Conservation (phyloP, 2,329 filamentous ascomycete species). For the Fusarium sp. region DNA sequence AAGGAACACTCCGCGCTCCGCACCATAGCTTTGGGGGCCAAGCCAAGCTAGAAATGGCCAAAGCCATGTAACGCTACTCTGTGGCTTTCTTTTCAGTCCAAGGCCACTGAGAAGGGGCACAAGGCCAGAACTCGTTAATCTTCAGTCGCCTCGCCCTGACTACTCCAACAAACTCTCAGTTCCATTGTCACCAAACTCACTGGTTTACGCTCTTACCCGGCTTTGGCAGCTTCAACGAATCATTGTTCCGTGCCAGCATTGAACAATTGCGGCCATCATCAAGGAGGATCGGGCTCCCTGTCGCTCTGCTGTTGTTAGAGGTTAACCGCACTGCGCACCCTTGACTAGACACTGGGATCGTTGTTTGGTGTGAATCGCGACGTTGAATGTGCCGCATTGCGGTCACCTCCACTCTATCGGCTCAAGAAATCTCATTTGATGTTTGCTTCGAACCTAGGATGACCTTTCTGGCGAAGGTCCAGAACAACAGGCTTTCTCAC, state of each 20-base stretch:
- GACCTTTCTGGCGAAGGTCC: background rate
- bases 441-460: background rate
- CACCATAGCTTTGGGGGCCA: conserved; percentile 21
- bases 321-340: background rate
- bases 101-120: conserved; percentile 7
- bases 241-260: background rate
- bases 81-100: conserved; percentile 19
- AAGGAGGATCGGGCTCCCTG: background rate
- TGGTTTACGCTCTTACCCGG: background rate
- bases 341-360: background rate
- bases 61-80: conserved; percentile 19
- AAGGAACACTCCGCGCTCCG: conserved; percentile 10
- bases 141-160: conserved; percentile 6
- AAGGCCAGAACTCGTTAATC: conserved; percentile 10
- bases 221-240: background rate
- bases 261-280: background rate
- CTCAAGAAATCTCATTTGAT: conserved; percentile 11
- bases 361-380: conserved; percentile 4
- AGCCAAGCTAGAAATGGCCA: conserved; percentile 15
- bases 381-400: conserved; percentile 11
- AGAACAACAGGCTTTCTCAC: background rate
- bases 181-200: conserved; percentile 8
- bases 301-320: background rate
- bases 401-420: conserved; percentile 5
- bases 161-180: conserved; percentile 9